Conservation (phyloP, 306 rosid genomes). For the Corylus heterophylla region DNA sequence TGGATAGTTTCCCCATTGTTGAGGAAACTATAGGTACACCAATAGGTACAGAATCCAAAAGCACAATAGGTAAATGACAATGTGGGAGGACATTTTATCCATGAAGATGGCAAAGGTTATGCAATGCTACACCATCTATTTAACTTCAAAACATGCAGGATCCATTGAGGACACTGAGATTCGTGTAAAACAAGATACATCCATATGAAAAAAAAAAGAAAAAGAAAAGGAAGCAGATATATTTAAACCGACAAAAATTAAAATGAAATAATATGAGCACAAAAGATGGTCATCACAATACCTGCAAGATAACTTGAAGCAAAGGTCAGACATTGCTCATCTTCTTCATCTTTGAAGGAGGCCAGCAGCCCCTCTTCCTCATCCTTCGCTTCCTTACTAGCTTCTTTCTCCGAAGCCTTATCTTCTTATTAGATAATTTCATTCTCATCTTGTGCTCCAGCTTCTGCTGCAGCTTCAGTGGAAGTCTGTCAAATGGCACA, state of each 20-base stretch:
- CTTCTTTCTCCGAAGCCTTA: constrained; percentile 1
- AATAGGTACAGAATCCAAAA: neutral
- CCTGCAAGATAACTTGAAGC: neutral
- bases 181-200: neutral
- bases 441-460: constrained; percentile 7
- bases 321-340: neutral
- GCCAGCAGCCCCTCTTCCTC: constrained; percentile 1
- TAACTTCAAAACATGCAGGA: no score
- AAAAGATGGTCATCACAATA: neutral
- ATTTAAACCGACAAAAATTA: neutral
- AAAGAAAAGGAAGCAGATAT: no score
- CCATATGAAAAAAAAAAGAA: neutral
- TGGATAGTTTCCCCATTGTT: neutral
- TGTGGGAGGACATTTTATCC: neutral
- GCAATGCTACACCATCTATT: neutral
- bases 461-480: neutral
- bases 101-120: neutral
- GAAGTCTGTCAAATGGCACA: neutral
- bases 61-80: neutral
- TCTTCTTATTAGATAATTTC: neutral
- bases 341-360: neutral
- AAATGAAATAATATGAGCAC: neutral
- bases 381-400: neutral
- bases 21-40: neutral
- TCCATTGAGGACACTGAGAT: no score